A percentile compares a stretch with the other conserved stretches of the same genome.
phyloP scores from a whole-genome alignment of 495 filamentous ascomycete genomes.

The Penicillium malachiteum region DNA sequence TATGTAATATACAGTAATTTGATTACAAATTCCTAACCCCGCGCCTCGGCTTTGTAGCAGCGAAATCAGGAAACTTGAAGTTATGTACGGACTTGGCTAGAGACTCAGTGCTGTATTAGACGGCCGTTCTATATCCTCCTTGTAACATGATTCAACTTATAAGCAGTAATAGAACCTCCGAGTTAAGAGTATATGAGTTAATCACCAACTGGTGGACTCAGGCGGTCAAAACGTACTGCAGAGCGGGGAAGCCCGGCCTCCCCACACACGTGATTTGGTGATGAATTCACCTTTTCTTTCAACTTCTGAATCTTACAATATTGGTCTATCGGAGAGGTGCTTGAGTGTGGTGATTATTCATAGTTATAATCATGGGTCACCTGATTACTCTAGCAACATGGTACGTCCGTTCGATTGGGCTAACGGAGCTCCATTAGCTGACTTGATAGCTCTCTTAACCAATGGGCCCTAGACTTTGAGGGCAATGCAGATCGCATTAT shows the following conservation, averaged over 20 bases:
- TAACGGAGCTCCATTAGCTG: neutral
- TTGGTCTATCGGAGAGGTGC: neutral
- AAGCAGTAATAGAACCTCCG: too few relatives aligned
- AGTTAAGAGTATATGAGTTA: too few relatives aligned
- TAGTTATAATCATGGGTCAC: constrained; percentile 33
- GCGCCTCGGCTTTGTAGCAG: too few relatives aligned
- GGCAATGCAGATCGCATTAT: constrained; percentile 77
- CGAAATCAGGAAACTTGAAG: too few relatives aligned
- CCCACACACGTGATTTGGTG: constrained; percentile 42
- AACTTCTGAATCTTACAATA: neutral
- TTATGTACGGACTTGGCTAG: too few relatives aligned
- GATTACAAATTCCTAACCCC: too few relatives aligned
- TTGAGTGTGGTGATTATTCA: neutral
- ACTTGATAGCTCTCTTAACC: constrained; percentile 36
- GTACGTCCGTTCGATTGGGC: constrained; percentile 13
- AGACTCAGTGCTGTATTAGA: too few relatives aligned
- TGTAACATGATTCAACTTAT: too few relatives aligned
- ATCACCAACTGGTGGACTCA: too few relatives aligned
- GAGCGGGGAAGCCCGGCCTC: constrained; percentile 29
- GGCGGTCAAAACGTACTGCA: neutral
- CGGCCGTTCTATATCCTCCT: too few relatives aligned
- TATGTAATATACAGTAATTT: constrained; percentile 14
- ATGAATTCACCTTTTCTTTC: constrained; percentile 15
- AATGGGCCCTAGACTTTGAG: constrained; percentile 75
- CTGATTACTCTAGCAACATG: constrained; percentile 44